phyloP scores from a whole-genome alignment of 805 yeast species.

The Candida rishiriensis region DNA sequence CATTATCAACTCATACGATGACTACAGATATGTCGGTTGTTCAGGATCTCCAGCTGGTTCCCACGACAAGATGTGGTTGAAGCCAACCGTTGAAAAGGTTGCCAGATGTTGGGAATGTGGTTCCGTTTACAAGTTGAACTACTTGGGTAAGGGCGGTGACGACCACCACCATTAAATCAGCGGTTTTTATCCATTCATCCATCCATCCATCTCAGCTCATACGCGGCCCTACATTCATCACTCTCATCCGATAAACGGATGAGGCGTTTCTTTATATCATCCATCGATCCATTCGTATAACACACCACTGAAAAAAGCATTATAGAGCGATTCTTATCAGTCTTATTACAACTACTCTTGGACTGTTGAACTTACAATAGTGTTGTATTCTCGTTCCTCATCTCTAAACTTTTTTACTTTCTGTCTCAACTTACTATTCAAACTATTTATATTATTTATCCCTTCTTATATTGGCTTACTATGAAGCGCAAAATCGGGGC shows the following conservation, averaged over 20 bases:
- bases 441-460: constrained; percentile 1
- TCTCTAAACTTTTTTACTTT: neutral
- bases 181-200: neutral
- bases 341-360: too few species aligned
- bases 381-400: too few species aligned
- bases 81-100: constrained; percentile 74
- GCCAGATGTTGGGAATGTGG: constrained; percentile 99
- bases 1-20: constrained; percentile 84
- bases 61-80: constrained; percentile 89
- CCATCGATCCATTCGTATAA: too few species aligned
- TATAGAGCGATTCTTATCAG: too few species aligned
- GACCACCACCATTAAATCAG: constrained; percentile 45
- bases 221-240: neutral
- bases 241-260: too few species aligned
- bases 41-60: constrained; percentile 93
- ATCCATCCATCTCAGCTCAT: neutral
- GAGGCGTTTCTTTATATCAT: too few species aligned
- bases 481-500: too few species aligned
- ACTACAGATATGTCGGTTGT: constrained; percentile 94
- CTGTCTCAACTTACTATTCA: constrained; percentile 1
- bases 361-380: too few species aligned
- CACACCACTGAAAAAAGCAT: too few species aligned
- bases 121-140: constrained; percentile 83
- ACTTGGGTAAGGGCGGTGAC: constrained; percentile 73
- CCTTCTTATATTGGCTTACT: neutral